Percentiles rank a stretch among this genome's conserved stretches.
Conservation (phyloP, 2,329 filamentous ascomycete genomes). For the Epichloe coenophiala region DNA sequence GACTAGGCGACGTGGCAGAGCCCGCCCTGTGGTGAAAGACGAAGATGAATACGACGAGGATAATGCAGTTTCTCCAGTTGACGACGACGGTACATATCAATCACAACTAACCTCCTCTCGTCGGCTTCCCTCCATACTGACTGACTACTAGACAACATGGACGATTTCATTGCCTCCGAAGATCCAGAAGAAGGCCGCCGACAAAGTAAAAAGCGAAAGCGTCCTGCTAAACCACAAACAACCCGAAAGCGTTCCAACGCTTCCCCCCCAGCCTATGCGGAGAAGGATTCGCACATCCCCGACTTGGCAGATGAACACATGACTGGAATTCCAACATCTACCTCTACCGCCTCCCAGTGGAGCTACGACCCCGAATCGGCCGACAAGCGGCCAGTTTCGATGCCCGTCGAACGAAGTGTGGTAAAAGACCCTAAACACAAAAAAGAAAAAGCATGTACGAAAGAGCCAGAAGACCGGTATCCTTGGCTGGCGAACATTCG, state of each 20-base stretch:
- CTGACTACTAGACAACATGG: conserved; percentile 50
- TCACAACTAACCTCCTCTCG: neutral
- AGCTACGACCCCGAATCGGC: conserved; percentile 41
- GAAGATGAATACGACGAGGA: conserved; percentile 60
- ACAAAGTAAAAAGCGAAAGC: conserved; percentile 61
- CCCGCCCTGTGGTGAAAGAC: conserved; percentile 48
- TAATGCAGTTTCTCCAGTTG: conserved; percentile 45
- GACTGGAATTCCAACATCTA: conserved; percentile 41
- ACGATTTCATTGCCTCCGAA: conserved; percentile 78
- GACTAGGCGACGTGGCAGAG: conserved; percentile 25
- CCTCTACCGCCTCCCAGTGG: conserved; percentile 75
- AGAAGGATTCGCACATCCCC: conserved; percentile 25
- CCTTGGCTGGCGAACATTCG: conserved; percentile 76
- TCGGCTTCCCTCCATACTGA: conserved; percentile 3
- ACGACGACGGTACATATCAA: conserved; percentile 43
- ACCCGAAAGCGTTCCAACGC: conserved; percentile 51
- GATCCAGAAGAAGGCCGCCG: conserved; percentile 57
- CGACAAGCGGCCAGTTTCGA: conserved; percentile 22
- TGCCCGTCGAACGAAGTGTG: conserved; percentile 15
- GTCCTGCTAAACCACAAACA: conserved; percentile 36
- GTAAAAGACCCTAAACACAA: conserved; percentile 26
- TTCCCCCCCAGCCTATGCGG: conserved; percentile 25
- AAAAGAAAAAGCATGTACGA: conserved; percentile 61
- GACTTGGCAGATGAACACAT: conserved; percentile 41
- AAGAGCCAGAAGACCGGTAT: conserved; percentile 76